Evolutionary conservation across 768 basidiomycete species (phyloP), one percentile per base, ranked within the genome.

Genomic region (Ramaria rubella): DNA sequence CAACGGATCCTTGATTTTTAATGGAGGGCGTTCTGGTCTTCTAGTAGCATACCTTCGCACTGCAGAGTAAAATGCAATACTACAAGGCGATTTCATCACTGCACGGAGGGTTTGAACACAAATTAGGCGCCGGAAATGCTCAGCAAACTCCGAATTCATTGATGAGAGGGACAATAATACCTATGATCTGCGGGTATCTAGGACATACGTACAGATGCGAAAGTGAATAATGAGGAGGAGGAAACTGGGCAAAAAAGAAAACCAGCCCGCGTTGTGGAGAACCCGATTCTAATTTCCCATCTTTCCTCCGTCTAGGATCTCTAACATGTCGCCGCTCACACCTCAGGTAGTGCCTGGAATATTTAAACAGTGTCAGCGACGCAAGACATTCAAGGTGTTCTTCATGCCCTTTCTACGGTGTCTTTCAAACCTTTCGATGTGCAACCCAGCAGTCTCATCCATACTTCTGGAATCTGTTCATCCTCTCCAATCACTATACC

Each of bases 401-500:
- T 14, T 8, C 46, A 48, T 48, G 21, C 2, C 9, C 11, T 26
- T 3, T 48, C 27, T 48, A 48, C 36, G 11, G n/a, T n/a, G 15
- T 6, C 2, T 24, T 30, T 27, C 24, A 48, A 19, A 8, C 65
- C 64, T 4, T 52, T n/a, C 6, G 48, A 19, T 33, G 76, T 67
- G 58, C 86, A 87, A 1, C 73, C 70, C 11, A 90, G 52, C 38
- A 87, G 63, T 49, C 72, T 60, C 74, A 75, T 82, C 87, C 87
- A 90, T 9, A 83, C 72, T 3, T 62, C 57, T 6, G 77, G 76
- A 24, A 90, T 73, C 0, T 86, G 87, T 6, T 86, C 85, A 62
- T 90, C 87, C 66, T 91, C 88, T 6, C 88, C 88, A 14, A 90
- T 75, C 61, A 86, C 81, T 81, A 87, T 82, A 15, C 88, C 88